Conservation (phyloP, 768 basidiomycete genomes). For the Neoboletus magnificus region DNA sequence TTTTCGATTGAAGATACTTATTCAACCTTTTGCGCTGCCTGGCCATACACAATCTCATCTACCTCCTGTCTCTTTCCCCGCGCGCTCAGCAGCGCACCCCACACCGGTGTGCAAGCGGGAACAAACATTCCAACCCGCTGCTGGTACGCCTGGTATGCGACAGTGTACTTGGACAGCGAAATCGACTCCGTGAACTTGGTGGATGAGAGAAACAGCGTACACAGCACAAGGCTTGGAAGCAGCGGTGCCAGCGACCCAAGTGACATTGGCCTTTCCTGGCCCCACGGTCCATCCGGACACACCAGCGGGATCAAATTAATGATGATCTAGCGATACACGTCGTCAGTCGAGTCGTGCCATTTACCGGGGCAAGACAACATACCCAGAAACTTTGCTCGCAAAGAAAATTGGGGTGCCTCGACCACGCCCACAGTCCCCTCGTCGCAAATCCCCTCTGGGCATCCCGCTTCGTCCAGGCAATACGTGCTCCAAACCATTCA, state of each 20-base stretch:
- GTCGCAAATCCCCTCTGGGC: conserved; percentile 80
- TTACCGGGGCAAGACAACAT: conserved; percentile 16
- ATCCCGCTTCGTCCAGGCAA: conserved; percentile 66
- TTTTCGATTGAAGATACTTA: neutral
- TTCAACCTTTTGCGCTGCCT: conserved; percentile 25
- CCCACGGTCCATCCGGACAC: conserved; percentile 33
- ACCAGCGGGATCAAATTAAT: conserved; percentile 66
- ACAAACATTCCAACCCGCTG: conserved; percentile 79
- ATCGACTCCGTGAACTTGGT: conserved; percentile 82
- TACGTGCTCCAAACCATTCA: conserved; percentile 64
- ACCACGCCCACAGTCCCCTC: conserved; percentile 81
- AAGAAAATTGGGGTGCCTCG: conserved; percentile 88
- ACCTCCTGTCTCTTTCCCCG: conserved; percentile 37
- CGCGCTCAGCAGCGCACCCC: conserved; percentile 38
- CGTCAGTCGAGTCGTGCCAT: neutral
- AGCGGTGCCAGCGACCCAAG: conserved; percentile 37
- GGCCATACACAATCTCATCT: conserved; percentile 45
- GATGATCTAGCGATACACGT: conserved; percentile 46
- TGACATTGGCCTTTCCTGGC: conserved; percentile 23
- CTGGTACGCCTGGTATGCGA: conserved; percentile 68
- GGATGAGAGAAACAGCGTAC: conserved; percentile 71
- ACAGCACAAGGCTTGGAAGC: conserved; percentile 58
- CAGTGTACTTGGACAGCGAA: conserved; percentile 68
- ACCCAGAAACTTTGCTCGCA: conserved; percentile 92
- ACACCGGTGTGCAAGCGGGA: conserved; percentile 45